Base-by-base conservation (phyloP, 345 rosid species). In the Salix brachista region DNA sequence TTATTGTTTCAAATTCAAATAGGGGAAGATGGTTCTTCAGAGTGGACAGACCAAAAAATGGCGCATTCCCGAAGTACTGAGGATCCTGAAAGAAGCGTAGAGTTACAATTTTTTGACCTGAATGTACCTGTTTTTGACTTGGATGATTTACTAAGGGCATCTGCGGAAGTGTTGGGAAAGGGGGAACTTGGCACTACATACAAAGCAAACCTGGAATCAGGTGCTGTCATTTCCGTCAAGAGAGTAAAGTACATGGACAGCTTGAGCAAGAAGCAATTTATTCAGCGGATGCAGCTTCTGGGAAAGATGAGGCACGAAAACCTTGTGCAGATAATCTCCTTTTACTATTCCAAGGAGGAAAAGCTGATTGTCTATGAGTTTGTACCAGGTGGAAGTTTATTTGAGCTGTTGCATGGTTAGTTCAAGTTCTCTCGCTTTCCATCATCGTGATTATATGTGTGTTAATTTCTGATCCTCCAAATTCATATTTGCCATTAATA, bases 131-230 rank as follows among this genome's bases (percentile, higher is more conserved):
- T 67, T 6, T 88, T 90, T 25, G 87, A 86, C 83, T 82, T 88
- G 81, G 90, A 90, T 62, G 93, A 90, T 66, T 81, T 90, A 66
- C 87, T 90, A 0, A 80, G 89, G 70, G 86, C 91, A 75, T 85
- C 91, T 3, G 90, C 93, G 13, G 84, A 85, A 80, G 73, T 83
- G 18, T 44, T 90, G 14, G 90, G 89, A 21, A 88, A 79, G 54
- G 93, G 93, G 28, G 85, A 69, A 41, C 69, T 84, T 18, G 86
- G 93, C 42, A 80, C 73, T 2, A 90, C 93, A 3, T 87, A 85
- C 74, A 86, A 87, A 69, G 82, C 90, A 42, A 78, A 80, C 21
- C 71, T 88, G 60, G 93, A 88, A 70, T 85, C 86, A 1, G 89
- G 91, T 19, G 7, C 74, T 8, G 84, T 77, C 42, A 77, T 90